Base-by-base conservation (phyloP, 345 rosid genomes). In the Dipteronia sinensis region DNA sequence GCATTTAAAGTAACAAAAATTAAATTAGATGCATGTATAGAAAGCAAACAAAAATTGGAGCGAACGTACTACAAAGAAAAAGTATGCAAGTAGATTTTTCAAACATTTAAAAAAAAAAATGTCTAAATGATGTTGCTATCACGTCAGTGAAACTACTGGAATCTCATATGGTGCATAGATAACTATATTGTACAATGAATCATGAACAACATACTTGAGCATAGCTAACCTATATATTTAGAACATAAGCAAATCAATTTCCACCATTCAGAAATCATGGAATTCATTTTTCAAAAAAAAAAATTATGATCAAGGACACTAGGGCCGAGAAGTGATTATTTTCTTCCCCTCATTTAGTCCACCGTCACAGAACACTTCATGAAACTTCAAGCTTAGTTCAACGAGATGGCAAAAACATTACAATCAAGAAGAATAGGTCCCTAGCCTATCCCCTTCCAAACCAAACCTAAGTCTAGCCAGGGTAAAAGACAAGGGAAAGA, bases 381-480 rank as follows among this genome's bases (percentile, higher is more conserved):
- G 38, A 73, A 61, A 44, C 58, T 15, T 61, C 42, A n/a, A 74
- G 62, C 70, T 59, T 40, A 74, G 70, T 46, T 19, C 11, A 2
- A 46, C 10, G 17, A 19, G 42, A 31, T 27, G 62, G 19, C 0
- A 64, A 23, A 9, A 25, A 27, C 10, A 7, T 49, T 74, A 20
- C 42, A 11, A 47, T n/a, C 1, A 40, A 59, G 20, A 56, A 34
- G 46, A 56, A 31, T n/a, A 56, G 40, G 34, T 34, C 20, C 29
- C 22, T 23, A 23, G 38, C 67, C 67, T 46, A 44, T 10, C 59
- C 47, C 10, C 19, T 16, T 17, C 3, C 23, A 19, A 73, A 73
- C 58, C 25, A 62, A 44, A 20, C 59, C 55, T 40, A 23, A 59
- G 8, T 42, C 49, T 25, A 65, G 44, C 69, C 4, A 40, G 9